These are phyloP conservation scores for Sugiyamaella castrensis DNA, from an alignment of 1,139 yeast genomes.

Conservation along the genomic window DNA sequence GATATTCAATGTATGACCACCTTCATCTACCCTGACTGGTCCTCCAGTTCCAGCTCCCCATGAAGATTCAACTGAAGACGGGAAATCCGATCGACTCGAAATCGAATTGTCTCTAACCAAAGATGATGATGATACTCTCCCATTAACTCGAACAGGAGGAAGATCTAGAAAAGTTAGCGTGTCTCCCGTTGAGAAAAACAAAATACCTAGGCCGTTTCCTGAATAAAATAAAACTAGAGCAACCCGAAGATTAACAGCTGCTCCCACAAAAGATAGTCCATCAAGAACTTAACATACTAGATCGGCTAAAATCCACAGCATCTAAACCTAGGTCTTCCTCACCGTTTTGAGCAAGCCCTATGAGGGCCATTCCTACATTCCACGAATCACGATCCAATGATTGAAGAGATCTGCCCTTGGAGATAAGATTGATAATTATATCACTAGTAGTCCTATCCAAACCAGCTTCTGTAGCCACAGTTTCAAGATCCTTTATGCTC, in stretches of 20 bases:
- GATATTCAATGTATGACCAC: too few species aligned
- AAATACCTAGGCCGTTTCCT: too few species aligned
- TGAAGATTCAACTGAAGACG: too few species aligned
- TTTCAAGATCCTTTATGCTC: slow-evolving; percentile 14
- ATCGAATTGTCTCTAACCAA: background rate
- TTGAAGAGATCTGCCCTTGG: slow-evolving; percentile 8
- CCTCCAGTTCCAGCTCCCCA: too few species aligned
- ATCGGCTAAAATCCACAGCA: slow-evolving; percentile 24
- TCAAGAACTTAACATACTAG: too few species aligned
- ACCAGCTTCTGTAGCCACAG: slow-evolving; percentile 13
- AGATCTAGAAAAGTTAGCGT: background rate
- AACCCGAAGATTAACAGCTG: too few species aligned
- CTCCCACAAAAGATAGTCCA: too few species aligned
- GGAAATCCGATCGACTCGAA: too few species aligned
- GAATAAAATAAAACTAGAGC: background rate
- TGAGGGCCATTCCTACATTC: slow-evolving; percentile 37
- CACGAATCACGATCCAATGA: slow-evolving; percentile 25
- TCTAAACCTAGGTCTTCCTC: slow-evolving; percentile 34
- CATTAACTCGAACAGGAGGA: background rate
- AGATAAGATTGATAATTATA: slow-evolving; percentile 7
- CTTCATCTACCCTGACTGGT: too few species aligned
- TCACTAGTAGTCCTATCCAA: slow-evolving; percentile 7
- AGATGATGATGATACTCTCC: background rate
- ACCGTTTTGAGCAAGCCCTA: slow-evolving; percentile 38
- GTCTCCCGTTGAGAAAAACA: background rate